These are phyloP conservation scores for Colletotrichum sp. DNA, from an alignment of 2,329 filamentous ascomycete genomes.

Conservation along the genomic window DNA sequence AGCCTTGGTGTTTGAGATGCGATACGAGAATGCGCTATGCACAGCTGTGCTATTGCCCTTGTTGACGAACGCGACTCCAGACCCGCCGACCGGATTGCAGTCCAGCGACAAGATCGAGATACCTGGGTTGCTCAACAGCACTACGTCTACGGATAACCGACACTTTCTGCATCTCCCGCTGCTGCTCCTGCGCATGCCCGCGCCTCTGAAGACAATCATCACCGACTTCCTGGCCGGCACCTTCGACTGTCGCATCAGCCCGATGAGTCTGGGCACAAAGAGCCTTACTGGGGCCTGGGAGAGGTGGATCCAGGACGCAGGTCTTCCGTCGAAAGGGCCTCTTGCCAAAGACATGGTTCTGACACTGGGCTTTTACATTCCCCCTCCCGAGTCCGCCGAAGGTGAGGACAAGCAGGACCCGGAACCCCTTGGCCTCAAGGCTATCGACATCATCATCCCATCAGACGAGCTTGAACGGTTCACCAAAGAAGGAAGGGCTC, in stretches of 20 bases:
- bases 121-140: background rate
- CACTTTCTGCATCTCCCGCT: slow-evolving; percentile 55
- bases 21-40: slow-evolving; percentile 58
- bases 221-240: slow-evolving; percentile 55
- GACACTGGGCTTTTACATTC: slow-evolving; percentile 55
- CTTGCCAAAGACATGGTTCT: slow-evolving; percentile 52
- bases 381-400: slow-evolving; percentile 25
- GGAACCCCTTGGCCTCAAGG: slow-evolving; percentile 38
- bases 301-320: slow-evolving; percentile 49
- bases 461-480: slow-evolving; percentile 53
- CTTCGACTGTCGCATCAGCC: slow-evolving; percentile 62
- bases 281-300: slow-evolving; percentile 57
- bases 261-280: slow-evolving; percentile 53
- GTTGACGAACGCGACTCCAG: slow-evolving; percentile 4
- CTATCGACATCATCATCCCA: slow-evolving; percentile 58
- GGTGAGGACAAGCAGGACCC: slow-evolving; percentile 16
- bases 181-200: slow-evolving; percentile 60
- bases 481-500: slow-evolving; percentile 40
- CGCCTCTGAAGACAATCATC: slow-evolving; percentile 52
- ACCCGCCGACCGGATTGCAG: background rate
- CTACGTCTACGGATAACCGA: slow-evolving; percentile 14
- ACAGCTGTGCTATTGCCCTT: slow-evolving; percentile 54
- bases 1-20: slow-evolving; percentile 50
- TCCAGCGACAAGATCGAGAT: background rate
- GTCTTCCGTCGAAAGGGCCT: slow-evolving; percentile 35